phyloP scores from a whole-genome alignment of 1,139 yeast species.

The Citeromyces hawaiiensis region DNA sequence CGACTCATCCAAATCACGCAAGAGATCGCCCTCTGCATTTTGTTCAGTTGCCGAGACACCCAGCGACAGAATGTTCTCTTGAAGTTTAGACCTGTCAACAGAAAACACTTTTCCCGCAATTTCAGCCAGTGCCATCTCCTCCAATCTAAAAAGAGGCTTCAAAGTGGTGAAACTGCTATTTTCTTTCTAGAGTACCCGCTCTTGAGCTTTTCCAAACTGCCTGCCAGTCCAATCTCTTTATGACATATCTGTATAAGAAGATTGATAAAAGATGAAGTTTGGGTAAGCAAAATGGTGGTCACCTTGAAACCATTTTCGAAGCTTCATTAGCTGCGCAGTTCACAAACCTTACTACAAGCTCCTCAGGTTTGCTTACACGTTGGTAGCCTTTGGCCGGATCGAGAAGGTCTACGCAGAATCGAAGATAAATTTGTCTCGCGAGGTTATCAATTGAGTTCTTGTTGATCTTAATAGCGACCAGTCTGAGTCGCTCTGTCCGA shows the following conservation, averaged over 20 bases:
- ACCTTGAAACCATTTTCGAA: conserved; percentile 25
- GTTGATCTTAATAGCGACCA: neutral
- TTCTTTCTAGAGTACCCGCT: conserved; percentile 11
- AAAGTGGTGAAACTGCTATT: conserved; percentile 6
- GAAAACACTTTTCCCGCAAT: conserved; percentile 27
- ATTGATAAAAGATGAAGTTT: conserved; percentile 43
- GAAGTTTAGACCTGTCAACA: conserved; percentile 26
- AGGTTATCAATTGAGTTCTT: neutral
- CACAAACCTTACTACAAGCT: conserved; percentile 52
- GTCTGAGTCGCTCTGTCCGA: neutral
- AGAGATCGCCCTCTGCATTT: conserved; percentile 19
- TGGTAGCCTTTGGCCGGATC: conserved; percentile 32
- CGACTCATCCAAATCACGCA: neutral
- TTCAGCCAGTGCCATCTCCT: conserved; percentile 33
- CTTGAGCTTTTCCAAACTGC: conserved; percentile 26
- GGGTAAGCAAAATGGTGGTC: conserved; percentile 34
- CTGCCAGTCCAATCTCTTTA: conserved; percentile 28
- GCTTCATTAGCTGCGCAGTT: conserved; percentile 54
- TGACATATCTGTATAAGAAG: conserved; percentile 34
- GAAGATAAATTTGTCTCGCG: neutral
- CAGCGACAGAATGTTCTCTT: conserved; percentile 25
- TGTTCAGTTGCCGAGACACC: conserved; percentile 31
- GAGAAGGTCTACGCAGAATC: conserved; percentile 16
- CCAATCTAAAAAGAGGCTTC: conserved; percentile 32
- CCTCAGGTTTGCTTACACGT: conserved; percentile 40